Base-by-base conservation (phyloP, 2,329 filamentous ascomycete genomes). In the Fusarium phyllophilum region DNA sequence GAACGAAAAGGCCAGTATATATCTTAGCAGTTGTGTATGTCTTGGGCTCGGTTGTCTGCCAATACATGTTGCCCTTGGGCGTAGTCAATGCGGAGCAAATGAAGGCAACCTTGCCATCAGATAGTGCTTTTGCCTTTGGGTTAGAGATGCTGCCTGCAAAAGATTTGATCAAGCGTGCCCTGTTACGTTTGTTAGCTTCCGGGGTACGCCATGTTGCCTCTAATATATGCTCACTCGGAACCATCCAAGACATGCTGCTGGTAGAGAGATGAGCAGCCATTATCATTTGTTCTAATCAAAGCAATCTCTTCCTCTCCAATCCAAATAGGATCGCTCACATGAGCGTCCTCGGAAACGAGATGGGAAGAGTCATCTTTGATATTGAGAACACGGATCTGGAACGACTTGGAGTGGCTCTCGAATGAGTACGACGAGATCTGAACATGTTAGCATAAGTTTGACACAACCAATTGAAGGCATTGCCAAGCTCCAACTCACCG, bases 351-450 rank as follows among this genome's bases (percentile, higher is more conserved):
- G 52, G 90, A 92, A 17, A 97, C 85, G 18, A 91, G 82, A 8
- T 86, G 89, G 8, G 91, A 91, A 57, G 92, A 86, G 39, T 92
- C 91, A 13, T 88, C 89, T 51, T 87, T 84, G 66, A 95, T 86
- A 75, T 96, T 90, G 45, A 97, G 84, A 33, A 96, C 82, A 24
- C 91, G 89, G 75, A 93, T 91, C 83, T 95, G 91, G 68, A 85
- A 87, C 10, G 87, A 89, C 79, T 92, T 92, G 52, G 87, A 86
- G 79, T 97, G 94, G 1, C 89, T 87, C 44, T 92, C 86, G 81
- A 97, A 97, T 10, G 91, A 95, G 82, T 97, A 97, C 4, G 91
- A 90, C 1, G 92, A 93, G 22, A 91, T 85, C 81, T 91, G 18
- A 12, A 18, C 41, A 24, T 34, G 18, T 75, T 26, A 70, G 58